phyloP scores from a whole-genome alignment of 164 flowering plant species.

The Piper betle region DNA sequence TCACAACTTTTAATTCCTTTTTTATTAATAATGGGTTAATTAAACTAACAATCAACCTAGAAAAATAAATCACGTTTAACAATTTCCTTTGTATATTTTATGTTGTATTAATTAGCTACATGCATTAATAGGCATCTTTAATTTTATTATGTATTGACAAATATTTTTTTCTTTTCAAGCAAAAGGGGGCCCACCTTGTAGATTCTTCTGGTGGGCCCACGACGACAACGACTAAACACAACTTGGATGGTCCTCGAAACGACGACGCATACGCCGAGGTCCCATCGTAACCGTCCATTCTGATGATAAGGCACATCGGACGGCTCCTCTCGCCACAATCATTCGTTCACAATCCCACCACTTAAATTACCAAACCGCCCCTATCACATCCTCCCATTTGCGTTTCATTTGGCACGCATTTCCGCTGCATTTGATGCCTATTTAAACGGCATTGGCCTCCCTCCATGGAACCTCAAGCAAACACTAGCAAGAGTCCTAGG shows the following conservation, averaged over 20 bases:
- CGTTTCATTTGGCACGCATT: conserved; percentile 23
- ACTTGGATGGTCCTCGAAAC: neutral
- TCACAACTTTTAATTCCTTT: no score
- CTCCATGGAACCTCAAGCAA: conserved; percentile 13
- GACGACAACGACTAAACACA: no score
- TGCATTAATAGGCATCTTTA: no score
- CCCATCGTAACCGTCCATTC: conserved; percentile 16
- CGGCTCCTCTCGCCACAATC: conserved; percentile 7
- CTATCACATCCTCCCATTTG: conserved; percentile 6
- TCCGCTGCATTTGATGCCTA: conserved; percentile 18
- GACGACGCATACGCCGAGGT: conserved; percentile 1
- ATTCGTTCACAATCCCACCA: conserved; percentile 7
- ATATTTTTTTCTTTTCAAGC: no score
- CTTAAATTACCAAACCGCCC: conserved; percentile 7
- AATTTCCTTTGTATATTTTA: no score
- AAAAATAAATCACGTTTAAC: no score
- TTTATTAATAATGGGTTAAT: no score
- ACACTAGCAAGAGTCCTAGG: conserved; percentile 6
- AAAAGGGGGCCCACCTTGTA: neutral
- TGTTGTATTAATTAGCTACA: no score
- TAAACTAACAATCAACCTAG: no score
- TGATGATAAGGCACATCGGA: conserved; percentile 13
- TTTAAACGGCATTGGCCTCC: conserved; percentile 14
- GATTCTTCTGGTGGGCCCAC: neutral
- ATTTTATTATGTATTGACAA: no score